These are phyloP conservation scores for Cryptococcus maquisensis DNA, from an alignment of 1,284 basidiomycete species.

Conservation along the genomic window DNA sequence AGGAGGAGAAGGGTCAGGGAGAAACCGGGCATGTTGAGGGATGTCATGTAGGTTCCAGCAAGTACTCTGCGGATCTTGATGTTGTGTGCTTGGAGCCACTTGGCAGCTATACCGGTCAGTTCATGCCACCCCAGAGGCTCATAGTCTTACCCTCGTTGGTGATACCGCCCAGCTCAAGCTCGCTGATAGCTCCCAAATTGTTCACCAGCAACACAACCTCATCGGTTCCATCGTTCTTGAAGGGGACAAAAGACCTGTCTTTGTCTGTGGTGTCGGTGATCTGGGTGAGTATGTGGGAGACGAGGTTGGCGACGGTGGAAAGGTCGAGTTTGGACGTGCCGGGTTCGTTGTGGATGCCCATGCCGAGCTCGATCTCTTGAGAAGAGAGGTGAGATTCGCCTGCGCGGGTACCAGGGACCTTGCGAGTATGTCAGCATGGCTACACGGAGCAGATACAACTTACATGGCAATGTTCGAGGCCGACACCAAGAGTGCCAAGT, in stretches of 20 bases:
- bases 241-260: conserved; percentile 80
- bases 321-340: conserved; percentile 64
- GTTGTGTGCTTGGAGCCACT: conserved; percentile 56
- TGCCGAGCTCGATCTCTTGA: conserved; percentile 53
- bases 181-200: conserved; percentile 69
- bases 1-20: conserved; percentile 81
- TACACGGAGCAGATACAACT: conserved; percentile 4
- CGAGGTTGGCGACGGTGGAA: conserved; percentile 64
- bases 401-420: conserved; percentile 75
- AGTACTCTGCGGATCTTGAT: conserved; percentile 63
- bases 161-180: conserved; percentile 75
- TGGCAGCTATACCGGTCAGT: conserved; percentile 46
- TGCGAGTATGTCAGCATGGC: not conserved
- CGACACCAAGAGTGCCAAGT: conserved; percentile 75
- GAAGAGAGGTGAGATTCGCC: conserved; percentile 58
- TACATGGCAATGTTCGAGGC: conserved; percentile 89
- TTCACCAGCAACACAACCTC: conserved; percentile 56
- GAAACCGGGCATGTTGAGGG: conserved; percentile 92
- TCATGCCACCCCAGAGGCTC: not conserved
- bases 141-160: conserved; percentile 54
- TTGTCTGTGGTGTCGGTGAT: conserved; percentile 69
- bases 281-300: conserved; percentile 66
- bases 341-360: conserved; percentile 84
- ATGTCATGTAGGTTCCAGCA: conserved; percentile 82
- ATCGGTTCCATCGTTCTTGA: conserved; percentile 60